A percentile compares a stretch with the other conserved stretches of the same genome.
Conservation (phyloP, 805 yeast species). For the Priceomyces fermenticarens region DNA sequence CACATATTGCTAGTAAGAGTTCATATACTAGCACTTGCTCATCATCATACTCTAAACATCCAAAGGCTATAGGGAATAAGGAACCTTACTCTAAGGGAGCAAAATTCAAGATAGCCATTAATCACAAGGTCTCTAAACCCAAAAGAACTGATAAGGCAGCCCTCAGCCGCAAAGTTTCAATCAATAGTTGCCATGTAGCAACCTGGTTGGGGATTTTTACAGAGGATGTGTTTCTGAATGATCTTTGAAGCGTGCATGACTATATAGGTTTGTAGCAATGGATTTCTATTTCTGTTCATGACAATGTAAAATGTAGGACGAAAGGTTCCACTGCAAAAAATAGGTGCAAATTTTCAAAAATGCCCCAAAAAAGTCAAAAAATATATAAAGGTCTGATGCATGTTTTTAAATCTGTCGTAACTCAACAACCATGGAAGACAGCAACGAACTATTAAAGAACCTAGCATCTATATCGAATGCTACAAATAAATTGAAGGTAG, state of each 20-base stretch:
- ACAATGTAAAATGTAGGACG: neutral
- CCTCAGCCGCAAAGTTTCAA: constrained; percentile 3
- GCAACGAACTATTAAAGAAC: too few relatives aligned
- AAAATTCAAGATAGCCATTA: constrained; percentile 7
- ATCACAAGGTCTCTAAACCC: constrained; percentile 4
- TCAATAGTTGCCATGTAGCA: constrained; percentile 7
- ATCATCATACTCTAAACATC: constrained; percentile 3
- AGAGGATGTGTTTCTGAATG: constrained; percentile 9
- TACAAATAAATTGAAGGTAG: too few relatives aligned
- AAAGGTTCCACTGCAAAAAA: too few relatives aligned
- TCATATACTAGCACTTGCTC: constrained; percentile 3
- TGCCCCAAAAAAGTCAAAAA: too few relatives aligned
- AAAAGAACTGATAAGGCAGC: neutral
- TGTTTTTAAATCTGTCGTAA: too few relatives aligned
- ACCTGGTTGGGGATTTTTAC: constrained; percentile 9
- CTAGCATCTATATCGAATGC: too few relatives aligned
- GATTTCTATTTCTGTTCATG: constrained; percentile 2
- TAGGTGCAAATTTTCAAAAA: too few relatives aligned
- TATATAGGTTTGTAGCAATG: constrained; percentile 1
- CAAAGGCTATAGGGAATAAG: neutral
- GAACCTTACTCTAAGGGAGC: constrained; percentile 1
- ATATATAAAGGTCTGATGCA: too few relatives aligned
- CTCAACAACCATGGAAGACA: too few relatives aligned
- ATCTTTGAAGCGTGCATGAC: neutral
- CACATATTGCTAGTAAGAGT: neutral